Evolutionary conservation across 2,329 filamentous ascomycete species (phyloP).

Genomic region (Diaporthe sp.): DNA sequence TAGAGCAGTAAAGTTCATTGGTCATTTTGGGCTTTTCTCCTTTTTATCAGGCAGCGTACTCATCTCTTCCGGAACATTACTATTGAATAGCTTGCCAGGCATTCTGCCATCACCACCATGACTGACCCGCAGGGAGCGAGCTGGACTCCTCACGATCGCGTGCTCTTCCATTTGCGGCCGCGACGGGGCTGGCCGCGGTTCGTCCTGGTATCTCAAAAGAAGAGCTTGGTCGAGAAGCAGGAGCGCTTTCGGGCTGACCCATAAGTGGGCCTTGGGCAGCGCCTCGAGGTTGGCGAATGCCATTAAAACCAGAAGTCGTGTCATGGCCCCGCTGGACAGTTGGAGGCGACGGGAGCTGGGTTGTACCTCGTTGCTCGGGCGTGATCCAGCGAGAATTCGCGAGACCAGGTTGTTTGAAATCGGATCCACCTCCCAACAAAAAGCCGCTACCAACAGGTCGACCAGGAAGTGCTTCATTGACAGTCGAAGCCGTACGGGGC

Average conservation of each 20-base stretch:
- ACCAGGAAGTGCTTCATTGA: neutral
- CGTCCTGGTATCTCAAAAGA: neutral
- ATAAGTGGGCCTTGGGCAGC: neutral
- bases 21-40: neutral
- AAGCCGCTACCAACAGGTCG: neutral
- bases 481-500: neutral
- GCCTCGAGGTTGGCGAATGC: too few species aligned
- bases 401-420: neutral
- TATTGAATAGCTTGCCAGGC: neutral
- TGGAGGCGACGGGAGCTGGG: neutral
- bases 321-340: neutral
- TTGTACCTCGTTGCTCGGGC: neutral
- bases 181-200: neutral
- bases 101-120: slow-evolving; percentile 19
- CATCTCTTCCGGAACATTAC: neutral
- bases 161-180: neutral
- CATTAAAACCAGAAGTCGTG: neutral
- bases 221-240: neutral
- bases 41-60: neutral
- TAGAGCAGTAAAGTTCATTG: neutral
- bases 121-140: slow-evolving; percentile 24
- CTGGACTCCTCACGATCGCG: neutral
- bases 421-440: neutral
- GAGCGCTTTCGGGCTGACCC: neutral
- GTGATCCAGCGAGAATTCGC: neutral